Conservation (phyloP, 2,329 filamentous ascomycete species). For the Aureobasidium vineae region DNA sequence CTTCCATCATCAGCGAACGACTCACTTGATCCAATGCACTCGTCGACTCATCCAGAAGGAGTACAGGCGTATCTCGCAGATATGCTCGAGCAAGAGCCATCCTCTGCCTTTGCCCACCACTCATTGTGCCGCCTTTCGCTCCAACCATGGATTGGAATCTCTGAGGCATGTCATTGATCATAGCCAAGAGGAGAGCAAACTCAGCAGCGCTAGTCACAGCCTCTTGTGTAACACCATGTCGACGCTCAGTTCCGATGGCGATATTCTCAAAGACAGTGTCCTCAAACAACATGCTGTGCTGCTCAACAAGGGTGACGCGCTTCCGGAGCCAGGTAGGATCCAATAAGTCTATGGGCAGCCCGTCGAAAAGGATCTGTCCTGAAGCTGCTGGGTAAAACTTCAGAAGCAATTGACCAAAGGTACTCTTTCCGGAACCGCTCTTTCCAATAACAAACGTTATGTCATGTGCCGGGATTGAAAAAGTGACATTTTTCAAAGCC, state of each 20-base stretch:
- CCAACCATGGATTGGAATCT: conserved; percentile 73
- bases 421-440: conserved; percentile 93
- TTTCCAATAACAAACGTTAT: conserved; percentile 79
- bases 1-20: conserved; percentile 66
- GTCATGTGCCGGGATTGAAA: conserved; percentile 64
- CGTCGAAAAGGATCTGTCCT: conserved; percentile 70
- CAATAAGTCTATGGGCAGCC: conserved; percentile 58
- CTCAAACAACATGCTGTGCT: conserved; percentile 76
- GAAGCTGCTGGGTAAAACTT: conserved; percentile 68
- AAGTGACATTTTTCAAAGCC: conserved; percentile 59
- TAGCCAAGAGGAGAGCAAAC: conserved; percentile 66
- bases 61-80: conserved; percentile 71
- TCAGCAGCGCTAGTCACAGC: conserved; percentile 63
- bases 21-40: conserved; percentile 79
- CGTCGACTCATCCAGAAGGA: conserved; percentile 86
- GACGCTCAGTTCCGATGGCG: conserved; percentile 61
- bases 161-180: conserved; percentile 63
- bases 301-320: conserved; percentile 79
- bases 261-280: conserved; percentile 78
- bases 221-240: conserved; percentile 49
- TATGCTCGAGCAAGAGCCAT: conserved; percentile 76
- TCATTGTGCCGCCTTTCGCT: conserved; percentile 66
- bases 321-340: conserved; percentile 70
- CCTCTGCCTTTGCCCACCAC: conserved; percentile 81
- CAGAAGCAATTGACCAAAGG: conserved; percentile 74